Evolutionary conservation across 2,329 filamentous ascomycete species (phyloP).

Genomic region (Sclerotinia sclerotiorum): DNA sequence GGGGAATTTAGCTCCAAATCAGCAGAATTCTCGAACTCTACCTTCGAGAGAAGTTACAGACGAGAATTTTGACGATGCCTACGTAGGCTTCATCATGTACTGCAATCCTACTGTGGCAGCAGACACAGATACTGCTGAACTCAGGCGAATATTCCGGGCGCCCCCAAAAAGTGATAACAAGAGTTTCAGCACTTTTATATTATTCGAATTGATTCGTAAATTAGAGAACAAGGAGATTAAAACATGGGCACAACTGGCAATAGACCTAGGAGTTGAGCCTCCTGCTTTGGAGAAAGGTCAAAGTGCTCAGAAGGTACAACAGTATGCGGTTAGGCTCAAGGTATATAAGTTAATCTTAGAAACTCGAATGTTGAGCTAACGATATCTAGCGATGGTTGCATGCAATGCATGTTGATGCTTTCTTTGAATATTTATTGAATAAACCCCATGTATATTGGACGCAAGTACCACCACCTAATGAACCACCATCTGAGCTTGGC

Average conservation of each 20-base stretch:
- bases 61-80: conserved; percentile 75
- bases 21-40: conserved; percentile 43
- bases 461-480: conserved; percentile 65
- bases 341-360: conserved; percentile 48
- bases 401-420: conserved; percentile 91
- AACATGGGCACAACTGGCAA: conserved; percentile 86
- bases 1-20: neutral
- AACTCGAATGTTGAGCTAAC: conserved; percentile 27
- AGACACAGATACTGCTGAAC: conserved; percentile 66
- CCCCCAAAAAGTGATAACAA: conserved; percentile 88
- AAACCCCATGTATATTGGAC: conserved; percentile 79
- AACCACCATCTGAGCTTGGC: conserved; percentile 61
- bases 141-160: conserved; percentile 73
- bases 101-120: conserved; percentile 80
- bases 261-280: conserved; percentile 84
- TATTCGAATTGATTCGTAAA: conserved; percentile 77
- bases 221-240: conserved; percentile 82
- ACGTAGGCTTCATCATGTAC: conserved; percentile 81
- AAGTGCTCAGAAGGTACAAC: conserved; percentile 90
- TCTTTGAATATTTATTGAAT: conserved; percentile 84
- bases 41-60: conserved; percentile 68
- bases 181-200: conserved; percentile 72
- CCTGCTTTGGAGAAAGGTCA: conserved; percentile 80
- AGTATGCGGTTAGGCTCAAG: conserved; percentile 91
- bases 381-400: conserved; percentile 81